Base-by-base conservation (phyloP, 1,139 yeast genomes). In the Suhomyces atakaporum region DNA sequence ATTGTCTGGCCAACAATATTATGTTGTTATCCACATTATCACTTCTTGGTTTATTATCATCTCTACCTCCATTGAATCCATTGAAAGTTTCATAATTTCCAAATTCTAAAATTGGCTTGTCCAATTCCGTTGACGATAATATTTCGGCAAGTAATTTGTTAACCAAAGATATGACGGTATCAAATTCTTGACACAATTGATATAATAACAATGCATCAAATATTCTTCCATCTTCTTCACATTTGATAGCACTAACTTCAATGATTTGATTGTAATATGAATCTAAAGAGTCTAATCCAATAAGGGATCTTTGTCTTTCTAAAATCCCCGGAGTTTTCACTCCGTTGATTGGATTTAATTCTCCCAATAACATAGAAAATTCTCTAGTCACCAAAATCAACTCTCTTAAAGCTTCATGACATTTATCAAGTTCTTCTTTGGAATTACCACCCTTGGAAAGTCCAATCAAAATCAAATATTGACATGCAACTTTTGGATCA, bases 401-500 rank as follows among this genome's bases (percentile, higher is more conserved):
- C 56, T 90, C 96, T 46, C 90, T 76, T 34, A 92, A 68, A 0
- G 95, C 84, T 50, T 84, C 92, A 51, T 84, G 92, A 47, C 89
- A 81, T 33, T 84, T 66, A 32, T 71, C 66, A 3, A 75, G 63
- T 47, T 79, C 84, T 32, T 68, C 66, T 25, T 63, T 55, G 1
- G 63, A 56, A 14, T 60, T 42, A 8, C 67, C 69, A 22, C 69
- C 70, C 29, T 63, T 54, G 1, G 71, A 58, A 51, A 89, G 57
- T 25, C 88, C 83, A 26, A 90, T 80, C 47, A 87, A 67, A 19
- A 86, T 73, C 37, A 92, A 64, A 56, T 92, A 92, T 56, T 92
- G 97, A 23, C 88, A 85, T 0, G 97, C 97, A 40, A 85, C 87
- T 53, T 82, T 77, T 15, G 97, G 95, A 63, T 90, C 96, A 31